Evolutionary conservation across 2,329 filamentous ascomycete genomes (phyloP).

Genomic region (Curvularia eragrostidis): DNA sequence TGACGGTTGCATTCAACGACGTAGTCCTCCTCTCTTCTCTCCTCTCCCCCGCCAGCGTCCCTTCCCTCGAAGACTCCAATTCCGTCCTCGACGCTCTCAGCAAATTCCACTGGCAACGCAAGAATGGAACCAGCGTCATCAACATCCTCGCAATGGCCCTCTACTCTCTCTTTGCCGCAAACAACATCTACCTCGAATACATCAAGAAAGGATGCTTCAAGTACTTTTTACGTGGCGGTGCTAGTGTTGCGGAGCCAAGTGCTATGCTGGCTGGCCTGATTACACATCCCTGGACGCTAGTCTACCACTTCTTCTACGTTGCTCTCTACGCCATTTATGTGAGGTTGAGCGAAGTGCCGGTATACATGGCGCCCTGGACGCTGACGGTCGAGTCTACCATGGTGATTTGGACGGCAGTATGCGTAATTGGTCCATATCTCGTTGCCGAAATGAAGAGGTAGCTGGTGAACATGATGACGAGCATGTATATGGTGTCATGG

Average conservation of each 20-base stretch:
- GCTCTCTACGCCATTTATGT: slow-evolving; percentile 87
- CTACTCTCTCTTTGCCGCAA: slow-evolving; percentile 88
- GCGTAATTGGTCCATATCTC: slow-evolving; percentile 82
- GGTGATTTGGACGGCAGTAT: slow-evolving; percentile 82
- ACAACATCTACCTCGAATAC: slow-evolving; percentile 67
- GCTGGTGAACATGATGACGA: not conserved
- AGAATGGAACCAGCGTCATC: slow-evolving; percentile 82
- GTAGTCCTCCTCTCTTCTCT: slow-evolving; percentile 78
- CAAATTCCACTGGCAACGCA: slow-evolving; percentile 85
- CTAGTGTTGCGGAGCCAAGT: slow-evolving; percentile 77
- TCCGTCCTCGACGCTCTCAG: slow-evolving; percentile 73
- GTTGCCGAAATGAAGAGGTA: slow-evolving; percentile 66
- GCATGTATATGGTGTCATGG: slow-evolving; percentile 5
- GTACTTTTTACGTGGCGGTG: slow-evolving; percentile 81
- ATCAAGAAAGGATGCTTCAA: slow-evolving; percentile 90
- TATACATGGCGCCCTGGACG: slow-evolving; percentile 54
- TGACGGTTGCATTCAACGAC: slow-evolving; percentile 97
- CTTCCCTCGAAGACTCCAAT: slow-evolving; percentile 70
- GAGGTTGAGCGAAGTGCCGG: slow-evolving; percentile 57
- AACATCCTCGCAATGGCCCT: slow-evolving; percentile 97
- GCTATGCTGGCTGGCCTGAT: slow-evolving; percentile 84
- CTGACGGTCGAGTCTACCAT: slow-evolving; percentile 69
- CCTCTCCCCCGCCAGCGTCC: slow-evolving; percentile 72
- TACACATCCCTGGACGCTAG: slow-evolving; percentile 75
- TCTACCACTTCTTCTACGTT: slow-evolving; percentile 94